Conservation (phyloP, 2,329 filamentous ascomycete species). For the Aurifilum marmelostoma region DNA sequence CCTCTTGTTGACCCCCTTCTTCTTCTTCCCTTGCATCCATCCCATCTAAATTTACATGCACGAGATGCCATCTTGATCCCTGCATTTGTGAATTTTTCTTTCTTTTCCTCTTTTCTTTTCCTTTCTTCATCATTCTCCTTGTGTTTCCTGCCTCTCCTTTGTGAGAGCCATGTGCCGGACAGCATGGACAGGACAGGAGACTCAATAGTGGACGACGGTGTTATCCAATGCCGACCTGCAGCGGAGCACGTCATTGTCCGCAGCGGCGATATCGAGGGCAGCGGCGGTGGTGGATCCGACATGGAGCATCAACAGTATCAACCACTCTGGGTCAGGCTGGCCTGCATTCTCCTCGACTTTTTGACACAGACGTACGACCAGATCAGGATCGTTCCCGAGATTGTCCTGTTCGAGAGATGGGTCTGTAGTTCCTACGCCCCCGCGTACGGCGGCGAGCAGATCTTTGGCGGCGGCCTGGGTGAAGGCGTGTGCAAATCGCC, state of each 20-base stretch:
- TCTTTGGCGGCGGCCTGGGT: background rate
- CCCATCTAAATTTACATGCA: background rate
- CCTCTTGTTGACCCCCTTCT: background rate
- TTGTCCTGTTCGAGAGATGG: conserved; percentile 28
- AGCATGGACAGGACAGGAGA: conserved; percentile 22
- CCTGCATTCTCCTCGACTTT: conserved; percentile 28
- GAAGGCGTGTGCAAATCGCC: conserved; percentile 21
- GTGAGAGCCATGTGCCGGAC: conserved; percentile 19
- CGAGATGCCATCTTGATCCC: background rate
- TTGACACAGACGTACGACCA: conserved; percentile 29
- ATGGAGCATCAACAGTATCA: conserved; percentile 23
- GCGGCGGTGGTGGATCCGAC: background rate
- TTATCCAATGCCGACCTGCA: background rate
- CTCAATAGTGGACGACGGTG: background rate
- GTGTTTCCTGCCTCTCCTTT: background rate
- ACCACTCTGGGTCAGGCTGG: conserved; percentile 29
- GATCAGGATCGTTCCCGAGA: conserved; percentile 30
- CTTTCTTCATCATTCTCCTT: no score
- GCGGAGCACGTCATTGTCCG: background rate
- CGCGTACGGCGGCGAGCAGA: background rate
- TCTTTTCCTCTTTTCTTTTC: background rate
- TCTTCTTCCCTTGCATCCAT: background rate
- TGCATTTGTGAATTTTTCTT: background rate
- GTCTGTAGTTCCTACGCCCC: conserved; percentile 21
- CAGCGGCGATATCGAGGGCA: background rate